Evolutionary conservation across 345 rosid species (phyloP).

Genomic region (Bruguiera sexangula): DNA sequence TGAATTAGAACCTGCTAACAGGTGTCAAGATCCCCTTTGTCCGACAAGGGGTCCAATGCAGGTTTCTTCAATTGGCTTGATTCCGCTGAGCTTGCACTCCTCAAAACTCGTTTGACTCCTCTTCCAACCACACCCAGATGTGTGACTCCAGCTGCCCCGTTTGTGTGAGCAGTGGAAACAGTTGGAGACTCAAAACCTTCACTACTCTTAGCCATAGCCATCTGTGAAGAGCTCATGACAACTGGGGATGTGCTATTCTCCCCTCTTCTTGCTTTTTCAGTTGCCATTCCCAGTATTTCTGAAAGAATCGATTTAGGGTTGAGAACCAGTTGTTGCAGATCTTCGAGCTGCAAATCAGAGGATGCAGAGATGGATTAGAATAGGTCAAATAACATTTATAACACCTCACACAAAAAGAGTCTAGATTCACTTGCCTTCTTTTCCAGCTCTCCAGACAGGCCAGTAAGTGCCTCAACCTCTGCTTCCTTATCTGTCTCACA

Average conservation of each 20-base stretch:
- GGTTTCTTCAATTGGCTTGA: constrained; percentile 64
- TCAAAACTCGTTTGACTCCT: constrained; percentile 82
- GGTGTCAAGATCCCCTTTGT: constrained; percentile 46
- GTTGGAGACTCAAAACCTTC: constrained; percentile 62
- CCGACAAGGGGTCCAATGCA: constrained; percentile 35
- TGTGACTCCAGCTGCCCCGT: constrained; percentile 58
- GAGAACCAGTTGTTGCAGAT: constrained; percentile 61
- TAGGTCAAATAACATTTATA: background rate
- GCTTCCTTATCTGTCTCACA: constrained; percentile 58
- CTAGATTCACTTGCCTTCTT: constrained; percentile 59
- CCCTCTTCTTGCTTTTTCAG: constrained; percentile 41
- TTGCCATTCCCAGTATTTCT: constrained; percentile 63
- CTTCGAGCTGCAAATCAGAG: constrained; percentile 73
- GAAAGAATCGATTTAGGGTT: constrained; percentile 70
- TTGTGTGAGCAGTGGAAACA: constrained; percentile 73
- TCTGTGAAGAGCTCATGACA: constrained; percentile 55
- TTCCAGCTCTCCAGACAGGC: constrained; percentile 72
- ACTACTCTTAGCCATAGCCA: constrained; percentile 41
- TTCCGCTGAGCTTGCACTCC: constrained; percentile 39
- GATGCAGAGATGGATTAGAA: constrained; percentile 14
- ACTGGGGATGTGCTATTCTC: constrained; percentile 39
- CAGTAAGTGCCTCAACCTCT: constrained; percentile 62
- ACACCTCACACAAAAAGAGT: constrained; percentile 14
- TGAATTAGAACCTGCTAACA: constrained; percentile 19
- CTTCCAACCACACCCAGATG: constrained; percentile 90